Evolutionary conservation across 2,329 filamentous ascomycete species (phyloP), one percentile per base, ranked within the genome.

Genomic region (Magnaporthales sp.): DNA sequence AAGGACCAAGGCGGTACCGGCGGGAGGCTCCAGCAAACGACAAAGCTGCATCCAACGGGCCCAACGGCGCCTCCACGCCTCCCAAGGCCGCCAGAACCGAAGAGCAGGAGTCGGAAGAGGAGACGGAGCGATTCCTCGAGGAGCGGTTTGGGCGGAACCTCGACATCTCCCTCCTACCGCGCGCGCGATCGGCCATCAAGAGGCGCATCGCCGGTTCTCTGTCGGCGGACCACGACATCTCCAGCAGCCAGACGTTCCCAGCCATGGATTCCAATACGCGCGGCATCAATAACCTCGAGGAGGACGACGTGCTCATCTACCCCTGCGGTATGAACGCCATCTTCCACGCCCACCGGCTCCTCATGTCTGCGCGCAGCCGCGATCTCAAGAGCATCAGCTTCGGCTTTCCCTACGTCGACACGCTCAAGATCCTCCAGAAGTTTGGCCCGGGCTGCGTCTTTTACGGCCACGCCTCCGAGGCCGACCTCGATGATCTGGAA

Each of bases 351-450:
- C 95, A 99, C 75, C 88, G 90, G 63, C 86, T 86, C 60, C 80
- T 97, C 64, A 80, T 94, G 69, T 80, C 81, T 65, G 83, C 86
- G 0, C 86, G 89, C 51, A 87, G 88, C 3, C 79, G 83, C 8
- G 74, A 46, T 22, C 68, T 86, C 68, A 91, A 91, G 77, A 96
- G 92, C 76, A 88, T 99, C 74, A 93, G 90, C 73, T 97, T 92
- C 73, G 95, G 95, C n/a, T 99, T 99, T 72, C 93, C 95, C 0
- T 99, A 99, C 72, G 92, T 97, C 65, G 95, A 99, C 77, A 97
- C 95, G 0, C 84, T 98, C 66, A 99, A 99, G 76, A 92, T 97
- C 64, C 81, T 98, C 5, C 83, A 98, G 75, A 99, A 98, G 76
- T 98, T 96, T 76, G 95, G 94, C 0, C 91, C 93, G 0, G 94